Conservation (phyloP, 2,329 filamentous ascomycete species). For the Sporothrix protearum region DNA sequence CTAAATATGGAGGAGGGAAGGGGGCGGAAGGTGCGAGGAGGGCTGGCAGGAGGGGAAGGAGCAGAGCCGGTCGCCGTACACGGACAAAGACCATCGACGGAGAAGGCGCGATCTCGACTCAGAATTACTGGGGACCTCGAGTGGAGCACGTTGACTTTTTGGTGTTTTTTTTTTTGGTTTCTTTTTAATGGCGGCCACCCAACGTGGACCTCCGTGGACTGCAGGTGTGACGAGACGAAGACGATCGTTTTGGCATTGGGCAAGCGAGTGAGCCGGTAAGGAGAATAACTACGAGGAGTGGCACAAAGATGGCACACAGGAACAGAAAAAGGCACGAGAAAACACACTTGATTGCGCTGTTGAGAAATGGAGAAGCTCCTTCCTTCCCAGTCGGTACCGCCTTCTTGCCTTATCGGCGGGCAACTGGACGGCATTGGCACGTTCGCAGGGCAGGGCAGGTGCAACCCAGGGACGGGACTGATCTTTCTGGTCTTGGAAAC, state of each 20-base stretch:
- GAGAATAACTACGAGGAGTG: constrained; percentile 1
- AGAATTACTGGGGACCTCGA: neutral
- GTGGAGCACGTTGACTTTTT: neutral
- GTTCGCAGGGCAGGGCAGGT: constrained; percentile 1
- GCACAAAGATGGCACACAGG: constrained; percentile 10
- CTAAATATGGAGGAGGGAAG: constrained; percentile 15
- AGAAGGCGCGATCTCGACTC: constrained; percentile 1
- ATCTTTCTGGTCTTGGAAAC: neutral
- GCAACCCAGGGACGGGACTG: neutral
- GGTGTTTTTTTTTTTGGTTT: neutral
- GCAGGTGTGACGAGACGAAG: constrained; percentile 17
- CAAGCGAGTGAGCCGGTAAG: neutral
- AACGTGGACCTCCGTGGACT: neutral
- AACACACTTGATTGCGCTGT: neutral
- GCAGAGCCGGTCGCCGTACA: neutral
- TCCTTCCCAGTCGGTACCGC: neutral
- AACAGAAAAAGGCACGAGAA: neutral
- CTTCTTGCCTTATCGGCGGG: constrained; percentile 16
- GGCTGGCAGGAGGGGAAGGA: neutral
- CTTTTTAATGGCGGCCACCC: neutral
- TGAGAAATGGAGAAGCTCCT: neutral
- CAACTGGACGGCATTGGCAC: constrained; percentile 13
- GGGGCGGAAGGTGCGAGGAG: too few species aligned
- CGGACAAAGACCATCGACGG: constrained; percentile 13
- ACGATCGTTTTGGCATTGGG: constrained; percentile 9